Evolutionary conservation across 2,329 filamentous ascomycete species (phyloP), one percentile per base, ranked within the genome.

Genomic region (Teratosphaeria epicoccoides): DNA sequence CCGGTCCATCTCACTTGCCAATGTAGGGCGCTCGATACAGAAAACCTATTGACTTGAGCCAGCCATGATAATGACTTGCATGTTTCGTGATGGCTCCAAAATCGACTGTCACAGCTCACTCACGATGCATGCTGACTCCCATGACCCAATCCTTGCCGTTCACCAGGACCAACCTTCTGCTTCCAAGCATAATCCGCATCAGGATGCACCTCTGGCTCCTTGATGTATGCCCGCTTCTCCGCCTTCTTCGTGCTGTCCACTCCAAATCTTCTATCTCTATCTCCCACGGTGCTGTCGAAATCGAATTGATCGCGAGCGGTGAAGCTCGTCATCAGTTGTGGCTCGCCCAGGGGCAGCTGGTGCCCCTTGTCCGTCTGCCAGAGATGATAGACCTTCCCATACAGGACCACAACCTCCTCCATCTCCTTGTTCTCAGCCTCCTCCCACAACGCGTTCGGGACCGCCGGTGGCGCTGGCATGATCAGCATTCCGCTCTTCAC

Each of bases 321-420:
- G 55, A 74, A 82, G 61, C 81, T 84, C 55, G 76, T 80, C 79
- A 86, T 84, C 58, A 85, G 67, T 67, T 82, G 69, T 51, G 83
- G 81, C 55, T 70, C 64, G 0, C 82, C 82, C 57, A 84, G 62
- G 1, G 82, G 82, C 50, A 85, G 60, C 49, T 71, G 68, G 62
- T 91, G 81, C 0, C 87, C 87, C 5, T 79, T 73, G 69, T 94
- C 88, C 14, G 84, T 80, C 75, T 94, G 87, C 88, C 89, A 95
- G 43, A 93, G 74, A 66, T 95, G 88, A 67, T 85, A 93, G 1
- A 84, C 81, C 66, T 95, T 95, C 9, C 88, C 88, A 63, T 94
- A 94, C 2, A 93, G 66, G 0, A 78, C 74, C 3, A 88, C 71
- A 0, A 93, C 76, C 52, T 89, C 76, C 56, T 85, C 80, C 87